Evolutionary conservation across 2,329 filamentous ascomycete genomes (phyloP).

Genomic region (Phoma herbarum): DNA sequence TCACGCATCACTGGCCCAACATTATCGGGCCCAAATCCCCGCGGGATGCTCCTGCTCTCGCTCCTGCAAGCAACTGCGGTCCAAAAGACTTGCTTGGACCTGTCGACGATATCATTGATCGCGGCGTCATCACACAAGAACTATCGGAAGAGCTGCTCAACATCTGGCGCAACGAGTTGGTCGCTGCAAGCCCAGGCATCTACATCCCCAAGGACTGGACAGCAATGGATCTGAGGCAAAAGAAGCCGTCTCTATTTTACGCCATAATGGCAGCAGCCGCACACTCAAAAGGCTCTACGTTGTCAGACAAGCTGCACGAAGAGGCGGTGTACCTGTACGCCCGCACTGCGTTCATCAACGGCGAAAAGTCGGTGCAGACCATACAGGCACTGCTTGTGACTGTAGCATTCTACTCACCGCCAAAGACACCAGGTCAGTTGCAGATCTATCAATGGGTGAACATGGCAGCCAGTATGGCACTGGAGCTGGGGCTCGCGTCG

Average conservation of each 20-base stretch:
- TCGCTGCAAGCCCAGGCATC: slow-evolving; percentile 42
- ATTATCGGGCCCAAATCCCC: slow-evolving; percentile 15
- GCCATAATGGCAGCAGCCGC: slow-evolving; percentile 50
- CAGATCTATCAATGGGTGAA: slow-evolving; percentile 49
- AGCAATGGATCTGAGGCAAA: slow-evolving; percentile 38
- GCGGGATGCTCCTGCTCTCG: not conserved
- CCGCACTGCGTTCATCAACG: slow-evolving; percentile 46
- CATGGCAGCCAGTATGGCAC: slow-evolving; percentile 48
- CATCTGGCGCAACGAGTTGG: slow-evolving; percentile 44
- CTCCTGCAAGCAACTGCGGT: slow-evolving; percentile 12
- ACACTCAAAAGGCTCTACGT: slow-evolving; percentile 41
- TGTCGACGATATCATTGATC: slow-evolving; percentile 48
- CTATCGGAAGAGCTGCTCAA: slow-evolving; percentile 41
- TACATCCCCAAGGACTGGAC: slow-evolving; percentile 44
- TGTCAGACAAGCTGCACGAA: slow-evolving; percentile 47
- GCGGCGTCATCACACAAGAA: slow-evolving; percentile 42
- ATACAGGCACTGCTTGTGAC: slow-evolving; percentile 49
- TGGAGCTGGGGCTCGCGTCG: slow-evolving; percentile 48
- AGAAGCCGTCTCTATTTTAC: slow-evolving; percentile 48
- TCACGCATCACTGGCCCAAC: slow-evolving; percentile 22
- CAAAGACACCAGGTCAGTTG: slow-evolving; percentile 42
- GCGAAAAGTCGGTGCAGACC: slow-evolving; percentile 49
- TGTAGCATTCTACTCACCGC: slow-evolving; percentile 47
- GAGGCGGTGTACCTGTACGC: slow-evolving; percentile 47
- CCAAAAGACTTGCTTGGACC: slow-evolving; percentile 35